Conservation (phyloP, 306 rosid species). For the Clitoria ternatea region DNA sequence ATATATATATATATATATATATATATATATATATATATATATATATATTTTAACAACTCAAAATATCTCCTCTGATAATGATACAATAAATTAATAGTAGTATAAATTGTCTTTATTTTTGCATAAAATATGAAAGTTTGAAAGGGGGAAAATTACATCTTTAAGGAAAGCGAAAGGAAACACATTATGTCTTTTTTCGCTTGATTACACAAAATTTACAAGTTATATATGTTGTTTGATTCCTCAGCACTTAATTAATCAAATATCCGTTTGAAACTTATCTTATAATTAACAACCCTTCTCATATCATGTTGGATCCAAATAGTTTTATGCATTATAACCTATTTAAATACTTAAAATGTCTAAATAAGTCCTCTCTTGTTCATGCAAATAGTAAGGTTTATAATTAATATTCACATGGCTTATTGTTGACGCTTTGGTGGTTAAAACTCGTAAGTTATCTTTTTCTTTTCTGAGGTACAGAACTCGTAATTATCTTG, state of each 20-base stretch:
- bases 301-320: background rate
- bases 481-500: background rate
- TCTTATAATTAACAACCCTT: background rate
- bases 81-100: background rate
- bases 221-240: background rate
- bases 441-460: background rate
- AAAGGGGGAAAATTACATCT: background rate
- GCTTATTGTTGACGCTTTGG: background rate
- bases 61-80: background rate
- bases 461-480: no score
- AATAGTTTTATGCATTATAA: slow-evolving; percentile 5
- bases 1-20: no score
- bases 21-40: no score
- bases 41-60: background rate
- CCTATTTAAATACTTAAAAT: background rate
- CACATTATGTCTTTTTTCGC: background rate
- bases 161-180: slow-evolving; percentile 13
- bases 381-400: slow-evolving; percentile 12
- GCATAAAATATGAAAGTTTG: background rate
- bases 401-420: background rate
- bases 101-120: background rate
- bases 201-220: background rate
- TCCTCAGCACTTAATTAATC: background rate
- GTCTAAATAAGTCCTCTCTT: background rate
- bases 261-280: background rate